These are phyloP conservation scores for Leccinum truebloodii DNA, from an alignment of 768 basidiomycete genomes.

Conservation along the genomic window DNA sequence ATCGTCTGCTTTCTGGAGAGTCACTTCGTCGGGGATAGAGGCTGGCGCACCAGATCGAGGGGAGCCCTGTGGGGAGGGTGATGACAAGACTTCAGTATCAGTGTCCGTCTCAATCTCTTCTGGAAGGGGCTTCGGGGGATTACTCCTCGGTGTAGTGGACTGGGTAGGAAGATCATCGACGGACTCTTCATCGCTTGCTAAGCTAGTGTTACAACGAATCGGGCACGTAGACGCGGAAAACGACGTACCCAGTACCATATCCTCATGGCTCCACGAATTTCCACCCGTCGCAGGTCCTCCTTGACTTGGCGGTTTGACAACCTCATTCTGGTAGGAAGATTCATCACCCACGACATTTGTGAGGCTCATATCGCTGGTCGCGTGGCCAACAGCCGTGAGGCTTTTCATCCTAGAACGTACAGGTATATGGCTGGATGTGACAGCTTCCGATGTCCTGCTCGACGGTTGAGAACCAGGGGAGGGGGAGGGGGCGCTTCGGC, in stretches of 20 bases:
- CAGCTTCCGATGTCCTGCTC: conserved; percentile 25
- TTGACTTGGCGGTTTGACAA: conserved; percentile 25
- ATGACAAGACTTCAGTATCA: conserved; percentile 31
- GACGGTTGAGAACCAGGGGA: conserved; percentile 27
- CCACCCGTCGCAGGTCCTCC: conserved; percentile 23
- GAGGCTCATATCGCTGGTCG: conserved; percentile 22
- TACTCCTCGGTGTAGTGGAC: conserved; percentile 31
- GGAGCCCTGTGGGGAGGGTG: conserved; percentile 23
- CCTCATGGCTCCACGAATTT: conserved; percentile 18
- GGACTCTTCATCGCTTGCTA: conserved; percentile 44
- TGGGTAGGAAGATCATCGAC: conserved; percentile 17
- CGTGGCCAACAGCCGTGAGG: conserved; percentile 3
- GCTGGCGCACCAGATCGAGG: conserved; percentile 12
- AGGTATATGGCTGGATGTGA: conserved; percentile 44
- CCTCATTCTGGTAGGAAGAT: conserved; percentile 18
- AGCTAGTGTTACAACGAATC: conserved; percentile 2
- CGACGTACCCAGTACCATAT: conserved; percentile 22
- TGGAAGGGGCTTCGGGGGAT: conserved; percentile 13
- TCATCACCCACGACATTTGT: conserved; percentile 26
- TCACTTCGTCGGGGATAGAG: conserved; percentile 13
- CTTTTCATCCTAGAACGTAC: conserved; percentile 41
- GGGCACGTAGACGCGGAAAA: background rate
- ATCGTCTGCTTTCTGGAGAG: conserved; percentile 19
- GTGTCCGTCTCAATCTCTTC: conserved; percentile 24
- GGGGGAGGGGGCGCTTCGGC: conserved; percentile 25